These are phyloP conservation scores for Tubosaeta sp. DNA, from an alignment of 768 basidiomycete species.

Conservation along the genomic window DNA sequence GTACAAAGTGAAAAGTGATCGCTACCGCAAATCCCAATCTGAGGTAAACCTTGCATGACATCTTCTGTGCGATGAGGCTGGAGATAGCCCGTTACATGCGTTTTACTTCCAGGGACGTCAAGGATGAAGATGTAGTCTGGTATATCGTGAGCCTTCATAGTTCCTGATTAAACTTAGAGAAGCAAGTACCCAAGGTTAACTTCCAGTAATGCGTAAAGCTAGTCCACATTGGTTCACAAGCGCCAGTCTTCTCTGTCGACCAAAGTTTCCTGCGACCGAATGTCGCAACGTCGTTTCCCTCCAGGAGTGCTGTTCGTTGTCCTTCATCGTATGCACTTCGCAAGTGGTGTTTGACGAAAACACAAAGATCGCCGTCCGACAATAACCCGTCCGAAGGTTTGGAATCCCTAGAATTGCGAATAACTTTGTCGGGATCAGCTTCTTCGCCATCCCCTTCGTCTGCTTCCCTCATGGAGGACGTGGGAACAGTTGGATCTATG, in stretches of 20 bases:
- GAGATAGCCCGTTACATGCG: constrained; percentile 51
- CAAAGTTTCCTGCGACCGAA: constrained; percentile 50
- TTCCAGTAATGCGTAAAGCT: constrained; percentile 89
- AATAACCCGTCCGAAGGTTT: constrained; percentile 65
- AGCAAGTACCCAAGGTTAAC: constrained; percentile 61
- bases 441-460: constrained; percentile 39
- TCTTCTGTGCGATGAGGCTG: constrained; percentile 54
- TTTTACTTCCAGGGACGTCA: constrained; percentile 35
- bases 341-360: constrained; percentile 38
- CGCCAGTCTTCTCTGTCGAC: constrained; percentile 44
- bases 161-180: neutral
- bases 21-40: constrained; percentile 71
- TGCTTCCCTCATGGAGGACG: constrained; percentile 17
- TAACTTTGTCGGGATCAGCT: constrained; percentile 61
- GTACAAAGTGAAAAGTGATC: constrained; percentile 83
- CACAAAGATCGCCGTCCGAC: constrained; percentile 48
- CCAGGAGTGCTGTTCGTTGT: constrained; percentile 17
- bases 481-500: constrained; percentile 55
- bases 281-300: constrained; percentile 28
- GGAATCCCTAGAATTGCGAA: constrained; percentile 69
- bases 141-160: constrained; percentile 6
- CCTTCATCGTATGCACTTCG: constrained; percentile 71
- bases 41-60: constrained; percentile 74
- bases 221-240: constrained; percentile 78
- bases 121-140: constrained; percentile 89